Percentiles rank a stretch among this genome's conserved stretches.
Evolutionary conservation across 495 filamentous ascomycete genomes (phyloP).

Genomic region (Penicillium desertorum): DNA sequence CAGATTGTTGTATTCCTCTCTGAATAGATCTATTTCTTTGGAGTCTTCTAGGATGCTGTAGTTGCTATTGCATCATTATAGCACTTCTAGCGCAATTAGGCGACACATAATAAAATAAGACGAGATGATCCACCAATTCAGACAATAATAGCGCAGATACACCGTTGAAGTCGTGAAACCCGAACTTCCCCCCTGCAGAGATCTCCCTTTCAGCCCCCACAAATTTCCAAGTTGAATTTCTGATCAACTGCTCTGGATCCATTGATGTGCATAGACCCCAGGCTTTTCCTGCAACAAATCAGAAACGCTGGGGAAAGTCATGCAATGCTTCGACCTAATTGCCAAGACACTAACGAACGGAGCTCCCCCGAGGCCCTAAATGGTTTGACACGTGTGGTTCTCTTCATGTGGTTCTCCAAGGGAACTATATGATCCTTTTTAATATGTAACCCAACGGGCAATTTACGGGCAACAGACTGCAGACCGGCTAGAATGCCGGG

Average conservation of each 20-base stretch:
- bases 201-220: conserved; percentile 2
- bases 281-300: not conserved
- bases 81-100: not conserved
- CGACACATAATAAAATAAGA: not conserved
- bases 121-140: not conserved
- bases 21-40: not conserved
- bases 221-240: not conserved
- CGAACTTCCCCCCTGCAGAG: not conserved
- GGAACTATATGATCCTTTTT: not conserved
- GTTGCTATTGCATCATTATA: not conserved
- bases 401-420: not conserved
- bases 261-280: not conserved
- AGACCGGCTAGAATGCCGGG: not conserved
- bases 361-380: not conserved
- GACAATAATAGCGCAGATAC: not conserved
- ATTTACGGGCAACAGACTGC: not conserved
- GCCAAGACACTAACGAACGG: not conserved
- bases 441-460: not conserved
- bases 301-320: not conserved
- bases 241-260: not conserved
- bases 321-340: not conserved
- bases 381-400: not conserved
- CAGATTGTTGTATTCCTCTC: not conserved
- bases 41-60: not conserved
- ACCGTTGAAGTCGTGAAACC: not conserved